A percentile compares a stretch with the other conserved stretches of the same genome.
These are phyloP conservation scores for Morella rubra DNA, from an alignment of 306 rosid species.

Conservation along the genomic window DNA sequence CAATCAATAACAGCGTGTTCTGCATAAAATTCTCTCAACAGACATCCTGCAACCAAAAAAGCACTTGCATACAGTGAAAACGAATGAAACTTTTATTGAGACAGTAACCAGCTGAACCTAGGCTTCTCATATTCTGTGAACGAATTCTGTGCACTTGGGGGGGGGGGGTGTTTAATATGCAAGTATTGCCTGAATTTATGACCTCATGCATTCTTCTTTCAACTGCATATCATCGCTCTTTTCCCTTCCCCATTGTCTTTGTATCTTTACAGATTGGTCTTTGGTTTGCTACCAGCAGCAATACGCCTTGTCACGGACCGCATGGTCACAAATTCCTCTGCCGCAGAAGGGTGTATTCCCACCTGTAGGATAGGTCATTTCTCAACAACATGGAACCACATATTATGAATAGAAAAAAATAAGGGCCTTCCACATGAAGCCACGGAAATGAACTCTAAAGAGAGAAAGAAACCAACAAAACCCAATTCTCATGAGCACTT, in stretches of 20 bases:
- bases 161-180: no score
- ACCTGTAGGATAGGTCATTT: conserved; percentile 47
- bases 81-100: neutral
- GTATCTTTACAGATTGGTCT: conserved; percentile 49
- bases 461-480: neutral
- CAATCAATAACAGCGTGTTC: neutral
- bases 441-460: neutral
- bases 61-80: neutral
- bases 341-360: conserved; percentile 89
- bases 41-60: neutral
- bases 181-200: no score
- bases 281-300: conserved; percentile 50
- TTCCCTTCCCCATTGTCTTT: neutral
- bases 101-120: neutral
- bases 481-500: neutral
- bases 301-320: conserved; percentile 66
- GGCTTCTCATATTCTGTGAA: neutral
- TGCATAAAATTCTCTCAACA: neutral
- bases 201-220: neutral
- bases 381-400: neutral
- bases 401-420: neutral
- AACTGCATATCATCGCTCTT: neutral
- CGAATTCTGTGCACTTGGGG: neutral
- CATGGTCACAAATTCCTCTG: conserved; percentile 99
- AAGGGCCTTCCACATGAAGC: neutral